phyloP scores from a whole-genome alignment of 2,329 filamentous ascomycete genomes.

The Malbranchea zuffiana region DNA sequence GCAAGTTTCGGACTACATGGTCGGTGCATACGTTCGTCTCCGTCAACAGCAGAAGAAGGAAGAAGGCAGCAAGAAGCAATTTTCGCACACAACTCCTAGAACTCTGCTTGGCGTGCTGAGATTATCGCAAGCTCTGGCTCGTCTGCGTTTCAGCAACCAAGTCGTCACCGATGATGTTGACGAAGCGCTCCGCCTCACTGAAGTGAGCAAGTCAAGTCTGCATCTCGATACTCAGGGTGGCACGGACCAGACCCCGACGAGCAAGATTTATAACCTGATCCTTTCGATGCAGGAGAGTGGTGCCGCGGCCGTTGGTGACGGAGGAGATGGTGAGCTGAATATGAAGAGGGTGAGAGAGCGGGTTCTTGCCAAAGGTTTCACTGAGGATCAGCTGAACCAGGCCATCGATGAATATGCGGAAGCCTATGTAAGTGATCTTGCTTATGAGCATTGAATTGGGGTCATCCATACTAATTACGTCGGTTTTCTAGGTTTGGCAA shows the following conservation, averaged over 20 bases:
- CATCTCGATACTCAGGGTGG: constrained; percentile 57
- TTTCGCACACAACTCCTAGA: constrained; percentile 86
- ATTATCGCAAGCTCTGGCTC: constrained; percentile 84
- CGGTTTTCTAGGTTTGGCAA: constrained; percentile 57
- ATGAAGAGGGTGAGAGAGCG: constrained; percentile 81
- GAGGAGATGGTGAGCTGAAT: constrained; percentile 63
- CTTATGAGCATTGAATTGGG: constrained; percentile 70
- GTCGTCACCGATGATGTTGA: constrained; percentile 91
- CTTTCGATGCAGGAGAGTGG: constrained; percentile 77
- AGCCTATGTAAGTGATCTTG: constrained; percentile 63
- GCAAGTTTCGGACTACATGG: constrained; percentile 85
- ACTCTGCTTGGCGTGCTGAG: constrained; percentile 87
- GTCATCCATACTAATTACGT: constrained; percentile 66
- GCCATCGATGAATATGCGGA: constrained; percentile 82
- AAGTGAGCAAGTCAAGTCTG: constrained; percentile 86
- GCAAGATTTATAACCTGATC: constrained; percentile 90
- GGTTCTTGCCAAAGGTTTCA: constrained; percentile 93
- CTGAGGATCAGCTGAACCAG: constrained; percentile 77
- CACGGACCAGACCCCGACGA: constrained; percentile 67
- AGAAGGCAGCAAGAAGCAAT: constrained; percentile 82
- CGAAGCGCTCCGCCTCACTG: constrained; percentile 79
- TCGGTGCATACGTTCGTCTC: constrained; percentile 91
- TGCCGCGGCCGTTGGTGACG: constrained; percentile 66
- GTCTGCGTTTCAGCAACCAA: constrained; percentile 73
- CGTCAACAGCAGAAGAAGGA: constrained; percentile 84